These are phyloP conservation scores for Cyclotella atomus DNA, from an alignment of 108 stramenopile genomes.

Conservation along the genomic window DNA sequence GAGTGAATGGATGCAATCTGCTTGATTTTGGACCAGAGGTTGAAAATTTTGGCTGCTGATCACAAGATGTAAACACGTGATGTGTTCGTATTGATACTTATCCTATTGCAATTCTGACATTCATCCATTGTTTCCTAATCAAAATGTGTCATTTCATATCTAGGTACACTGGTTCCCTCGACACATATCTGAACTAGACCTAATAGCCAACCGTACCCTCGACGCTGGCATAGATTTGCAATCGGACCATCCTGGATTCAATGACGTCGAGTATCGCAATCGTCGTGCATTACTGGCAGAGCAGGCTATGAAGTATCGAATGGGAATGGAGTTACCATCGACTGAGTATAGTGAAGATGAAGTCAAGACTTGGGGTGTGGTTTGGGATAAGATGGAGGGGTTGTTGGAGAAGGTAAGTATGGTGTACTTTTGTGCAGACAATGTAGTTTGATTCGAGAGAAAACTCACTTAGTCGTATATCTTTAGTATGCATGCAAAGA, in stretches of 20 bases:
- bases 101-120: neutral
- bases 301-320: conserved; percentile 68
- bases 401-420: conserved; percentile 64
- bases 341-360: conserved; percentile 92
- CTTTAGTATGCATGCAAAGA: conserved; percentile 88
- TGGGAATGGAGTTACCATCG: conserved; percentile 77
- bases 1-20: neutral
- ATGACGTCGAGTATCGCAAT: conserved; percentile 83
- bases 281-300: conserved; percentile 79
- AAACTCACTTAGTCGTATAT: neutral
- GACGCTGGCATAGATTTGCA: conserved; percentile 87
- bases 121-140: conserved; percentile 9
- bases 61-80: neutral
- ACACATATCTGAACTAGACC: conserved; percentile 90
- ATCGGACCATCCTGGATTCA: conserved; percentile 91
- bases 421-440: neutral
- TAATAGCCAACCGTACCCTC: conserved; percentile 87
- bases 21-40: neutral
- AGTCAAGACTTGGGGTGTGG: conserved; percentile 89
- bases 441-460: neutral
- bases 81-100: neutral
- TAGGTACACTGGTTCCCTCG: conserved; percentile 92
- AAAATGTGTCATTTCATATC: no score
- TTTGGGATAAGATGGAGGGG: conserved; percentile 89
- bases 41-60: neutral